A percentile compares a stretch with the other conserved stretches of the same genome.
These are phyloP conservation scores for Pseudogymnoascus sp. DNA, from an alignment of 2,329 filamentous ascomycete species.

Conservation along the genomic window DNA sequence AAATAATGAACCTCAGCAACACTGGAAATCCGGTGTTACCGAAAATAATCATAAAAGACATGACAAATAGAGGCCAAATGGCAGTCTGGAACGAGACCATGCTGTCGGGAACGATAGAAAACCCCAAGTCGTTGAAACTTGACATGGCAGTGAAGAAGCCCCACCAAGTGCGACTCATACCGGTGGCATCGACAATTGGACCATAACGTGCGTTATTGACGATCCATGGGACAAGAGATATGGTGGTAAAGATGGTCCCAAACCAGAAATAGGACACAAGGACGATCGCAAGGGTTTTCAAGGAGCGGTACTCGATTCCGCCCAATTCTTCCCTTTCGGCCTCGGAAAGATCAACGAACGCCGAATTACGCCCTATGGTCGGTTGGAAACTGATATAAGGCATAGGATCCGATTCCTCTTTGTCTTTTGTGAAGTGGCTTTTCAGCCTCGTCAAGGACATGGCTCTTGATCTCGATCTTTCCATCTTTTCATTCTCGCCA, in stretches of 20 bases:
- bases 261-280: slow-evolving; percentile 73
- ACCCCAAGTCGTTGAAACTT: slow-evolving; percentile 91
- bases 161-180: slow-evolving; percentile 74
- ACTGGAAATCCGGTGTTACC: slow-evolving; percentile 94
- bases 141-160: slow-evolving; percentile 82
- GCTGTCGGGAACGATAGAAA: slow-evolving; percentile 84
- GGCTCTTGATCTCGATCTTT: slow-evolving; percentile 15
- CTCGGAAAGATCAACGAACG: slow-evolving; percentile 79
- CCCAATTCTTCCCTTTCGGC: slow-evolving; percentile 92
- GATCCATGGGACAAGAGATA: slow-evolving; percentile 77
- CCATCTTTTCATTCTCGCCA: slow-evolving; percentile 29
- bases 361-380: slow-evolving; percentile 86
- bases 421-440: slow-evolving; percentile 16
- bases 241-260: slow-evolving; percentile 69
- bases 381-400: slow-evolving; percentile 94
- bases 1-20: slow-evolving; percentile 90
- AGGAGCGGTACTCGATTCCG: slow-evolving; percentile 88
- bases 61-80: slow-evolving; percentile 65
- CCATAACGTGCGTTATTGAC: slow-evolving; percentile 54
- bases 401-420: slow-evolving; percentile 51
- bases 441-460: slow-evolving; percentile 52
- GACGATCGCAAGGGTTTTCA: slow-evolving; percentile 77
- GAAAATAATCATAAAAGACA: slow-evolving; percentile 83
- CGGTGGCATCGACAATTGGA: slow-evolving; percentile 51
- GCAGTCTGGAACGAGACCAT: slow-evolving; percentile 84